A percentile compares a stretch with the other conserved stretches of the same genome.
Conservation (phyloP, 139 green algal species). For the Ostreobium quekettii region DNA sequence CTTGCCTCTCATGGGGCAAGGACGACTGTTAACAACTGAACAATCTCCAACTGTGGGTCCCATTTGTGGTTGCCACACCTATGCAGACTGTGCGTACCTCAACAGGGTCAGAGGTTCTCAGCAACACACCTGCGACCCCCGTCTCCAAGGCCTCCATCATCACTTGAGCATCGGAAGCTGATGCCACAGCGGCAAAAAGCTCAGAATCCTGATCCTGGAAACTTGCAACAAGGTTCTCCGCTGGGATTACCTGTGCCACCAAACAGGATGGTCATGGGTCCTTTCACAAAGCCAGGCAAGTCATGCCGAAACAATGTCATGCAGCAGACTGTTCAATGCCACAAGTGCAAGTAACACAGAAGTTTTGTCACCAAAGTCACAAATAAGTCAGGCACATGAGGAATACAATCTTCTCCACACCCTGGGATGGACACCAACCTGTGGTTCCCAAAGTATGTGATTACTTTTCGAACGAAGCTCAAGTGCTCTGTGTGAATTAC, state of each 20-base stretch:
- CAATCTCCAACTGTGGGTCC: background rate
- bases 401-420: no score
- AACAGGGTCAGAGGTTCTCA: constrained; percentile 53
- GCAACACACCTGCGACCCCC: constrained; percentile 69
- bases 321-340: no score
- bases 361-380: no score
- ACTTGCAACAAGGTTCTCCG: constrained; percentile 70
- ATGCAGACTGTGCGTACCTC: constrained; percentile 39
- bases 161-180: constrained; percentile 37
- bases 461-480: no score
- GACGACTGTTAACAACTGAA: background rate
- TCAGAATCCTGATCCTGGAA: constrained; percentile 20
- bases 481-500: no score
- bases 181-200: constrained; percentile 46
- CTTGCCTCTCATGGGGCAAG: background rate
- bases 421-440: no score
- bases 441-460: no score
- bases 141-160: constrained; percentile 74
- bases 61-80: background rate
- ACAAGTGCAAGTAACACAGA: no score
- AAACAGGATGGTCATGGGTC: background rate
- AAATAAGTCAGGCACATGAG: no score
- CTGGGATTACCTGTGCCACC: constrained; percentile 68
- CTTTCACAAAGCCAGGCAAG: background rate
- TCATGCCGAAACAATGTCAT: background rate